Base-by-base conservation (phyloP, 768 basidiomycete species). In the Termitomyces sp. region DNA sequence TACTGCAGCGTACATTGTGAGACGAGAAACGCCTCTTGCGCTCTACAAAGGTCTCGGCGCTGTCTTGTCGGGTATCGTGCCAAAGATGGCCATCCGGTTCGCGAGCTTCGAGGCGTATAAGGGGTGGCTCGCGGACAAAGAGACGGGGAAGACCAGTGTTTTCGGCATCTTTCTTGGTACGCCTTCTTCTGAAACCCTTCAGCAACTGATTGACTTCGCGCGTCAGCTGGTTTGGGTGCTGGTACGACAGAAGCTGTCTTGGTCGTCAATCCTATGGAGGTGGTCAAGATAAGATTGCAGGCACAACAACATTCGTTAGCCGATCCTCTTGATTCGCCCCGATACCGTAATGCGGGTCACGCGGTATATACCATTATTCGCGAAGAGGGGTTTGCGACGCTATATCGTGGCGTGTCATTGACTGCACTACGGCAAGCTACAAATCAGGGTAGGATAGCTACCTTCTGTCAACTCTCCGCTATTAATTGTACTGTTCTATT, bases 11-110 rank as follows among this genome's bases (percentile, higher is more conserved):
- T 84, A 88, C 68, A 99, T 99, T 59, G 85, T 93, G 25, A 81
- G 79, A 57, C 83, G 94, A 54, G 97, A 99, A 74, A 95, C 95
- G 3, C 93, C 94, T 0, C 80, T 98, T 39, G 97, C 97, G 2
- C 74, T 99, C 39, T 99, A 98, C 83, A 99, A 99, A 70, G 97
- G 95, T 60, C 83, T 99, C 37, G 97, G 97, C 21, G 97, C 97
- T 9, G 97, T 99, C 42, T 76, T 96, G 45, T 88, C 91, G 11
- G 97, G 97, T 11, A 99, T 99, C 70, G 93, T 98, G 8, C 97
- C 97, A 1, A 99, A 99, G 76, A 99, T 99, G 97, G 94, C 94
- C 47, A 98, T 94, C 67, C 89, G 97, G 35, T 99, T 98, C 70
- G 95, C 96, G 10, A 93, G 91, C 70, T 99, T 99, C 69, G 97